Percentiles rank a stretch among this genome's conserved stretches.
phyloP scores from a whole-genome alignment of 495 filamentous ascomycete genomes.

The Rostrohypoxylon terebratum region DNA sequence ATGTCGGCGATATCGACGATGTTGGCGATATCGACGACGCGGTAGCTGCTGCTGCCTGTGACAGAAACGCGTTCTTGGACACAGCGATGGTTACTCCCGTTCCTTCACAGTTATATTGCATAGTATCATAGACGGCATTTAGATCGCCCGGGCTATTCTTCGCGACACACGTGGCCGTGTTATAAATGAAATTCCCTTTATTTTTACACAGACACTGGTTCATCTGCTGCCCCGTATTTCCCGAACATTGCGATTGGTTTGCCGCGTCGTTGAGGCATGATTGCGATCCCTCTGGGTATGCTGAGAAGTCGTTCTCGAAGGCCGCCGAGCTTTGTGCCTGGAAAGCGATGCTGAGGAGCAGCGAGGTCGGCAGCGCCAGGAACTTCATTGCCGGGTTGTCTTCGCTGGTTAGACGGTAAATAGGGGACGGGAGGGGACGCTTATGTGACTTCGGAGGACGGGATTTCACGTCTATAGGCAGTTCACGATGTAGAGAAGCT shows the following conservation, averaged over 20 bases:
- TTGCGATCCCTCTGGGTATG: conserved; percentile 57
- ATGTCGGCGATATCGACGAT: too few relatives aligned
- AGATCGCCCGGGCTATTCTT: conserved; percentile 47
- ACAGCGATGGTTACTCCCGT: conserved; percentile 49
- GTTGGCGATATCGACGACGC: conserved; percentile 24
- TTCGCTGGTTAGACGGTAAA: background rate
- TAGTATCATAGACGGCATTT: conserved; percentile 51
- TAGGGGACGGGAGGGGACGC: background rate
- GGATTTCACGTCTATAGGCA: background rate
- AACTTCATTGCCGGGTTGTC: conserved; percentile 37
- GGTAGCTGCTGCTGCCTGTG: conserved; percentile 52
- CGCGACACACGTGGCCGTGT: conserved; percentile 57
- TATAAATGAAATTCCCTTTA: conserved; percentile 57
- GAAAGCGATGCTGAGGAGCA: conserved; percentile 51
- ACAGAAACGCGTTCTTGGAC: conserved; percentile 43
- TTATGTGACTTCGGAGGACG: background rate
- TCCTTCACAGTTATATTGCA: conserved; percentile 53
- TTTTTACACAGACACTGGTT: conserved; percentile 61
- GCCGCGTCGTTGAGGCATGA: conserved; percentile 54
- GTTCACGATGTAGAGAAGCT: background rate
- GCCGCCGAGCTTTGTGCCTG: conserved; percentile 39
- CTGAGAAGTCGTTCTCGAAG: conserved; percentile 54
- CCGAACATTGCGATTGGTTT: conserved; percentile 48
- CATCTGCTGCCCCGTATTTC: conserved; percentile 47
- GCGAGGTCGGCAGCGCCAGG: conserved; percentile 37